Base-by-base conservation (phyloP, 179 eudicot genomes). In the Silene vulgaris region DNA sequence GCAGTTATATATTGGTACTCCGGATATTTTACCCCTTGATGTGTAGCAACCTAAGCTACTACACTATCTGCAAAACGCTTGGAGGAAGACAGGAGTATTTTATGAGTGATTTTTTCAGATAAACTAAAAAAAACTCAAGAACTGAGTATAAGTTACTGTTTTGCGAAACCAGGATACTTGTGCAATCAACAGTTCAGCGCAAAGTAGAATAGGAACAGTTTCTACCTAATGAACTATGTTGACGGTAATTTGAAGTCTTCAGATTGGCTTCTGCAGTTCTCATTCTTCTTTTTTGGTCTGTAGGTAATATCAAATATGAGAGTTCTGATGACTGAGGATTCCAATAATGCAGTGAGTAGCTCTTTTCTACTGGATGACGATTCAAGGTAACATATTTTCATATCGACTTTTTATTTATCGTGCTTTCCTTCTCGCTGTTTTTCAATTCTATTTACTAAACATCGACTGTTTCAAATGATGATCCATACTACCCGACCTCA, bases 351-450 rank as follows among this genome's bases (percentile, higher is more conserved):
- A 32, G 90, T 91, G 76, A 93, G 89, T 81, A 91, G 90, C 66
- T 89, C 98, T 66, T 93, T 93, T 77, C 85, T 93, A 74, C 87
- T 93, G 76, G 97, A 91, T 67, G 97, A 91, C 70, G 97, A 91
- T 81, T 91, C 97, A 62, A 91, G 97, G 97, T 90, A 73, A 48
- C 43, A 78, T 60, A 17, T 7, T 52, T 52, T 4, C 5, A 2
- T 52, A 52, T 52, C 0, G 57, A 52, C 57, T 13, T 2, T 52
- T 45, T 1, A n/a, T 54, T 13, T 54, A 54, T 54, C 60, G 20
- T 14, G 60, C 19, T 0, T 54, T 54, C 60, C 60, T n/a, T 45
- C 52, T 45, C 14, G 14, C 52, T 45, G 14, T 54, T 54, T 52
- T 54, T 54, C 17, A 13, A 16, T 54, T n/a, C 17, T 13, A 52